These are phyloP conservation scores for Monosporozyma servazzii DNA, from an alignment of 805 yeast species.

Conservation along the genomic window DNA sequence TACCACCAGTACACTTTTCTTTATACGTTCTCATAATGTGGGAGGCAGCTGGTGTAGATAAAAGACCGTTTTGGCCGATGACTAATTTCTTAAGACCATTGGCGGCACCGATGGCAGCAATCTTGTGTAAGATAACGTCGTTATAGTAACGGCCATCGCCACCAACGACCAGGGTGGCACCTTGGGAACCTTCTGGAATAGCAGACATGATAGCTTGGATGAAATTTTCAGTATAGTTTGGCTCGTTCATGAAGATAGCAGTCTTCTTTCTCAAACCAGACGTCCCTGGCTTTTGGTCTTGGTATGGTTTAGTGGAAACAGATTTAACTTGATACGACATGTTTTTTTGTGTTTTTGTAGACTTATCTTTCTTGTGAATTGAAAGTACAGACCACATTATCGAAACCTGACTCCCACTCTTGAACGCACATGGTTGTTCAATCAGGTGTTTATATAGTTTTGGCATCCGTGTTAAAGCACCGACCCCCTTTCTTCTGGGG, in stretches of 20 bases:
- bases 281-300: conserved; percentile 96
- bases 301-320: conserved; percentile 64
- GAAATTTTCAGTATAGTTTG: conserved; percentile 85
- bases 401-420: too few species aligned
- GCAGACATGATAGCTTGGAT: conserved; percentile 77
- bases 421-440: too few species aligned
- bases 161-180: conserved; percentile 78
- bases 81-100: conserved; percentile 82
- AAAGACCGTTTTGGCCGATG: conserved; percentile 78
- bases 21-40: conserved; percentile 68
- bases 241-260: conserved; percentile 60
- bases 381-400: too few species aligned
- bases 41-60: conserved; percentile 98
- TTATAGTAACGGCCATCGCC: conserved; percentile 97
- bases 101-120: conserved; percentile 79
- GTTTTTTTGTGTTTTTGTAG: not conserved
- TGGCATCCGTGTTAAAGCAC: too few species aligned
- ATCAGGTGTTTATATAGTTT: too few species aligned
- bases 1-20: conserved; percentile 77
- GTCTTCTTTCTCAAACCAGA: conserved; percentile 94
- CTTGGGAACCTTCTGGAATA: conserved; percentile 84
- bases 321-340: conserved; percentile 23
- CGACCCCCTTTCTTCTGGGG: too few species aligned
- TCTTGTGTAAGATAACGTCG: conserved; percentile 68
- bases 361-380: too few species aligned